A percentile compares a stretch with the other conserved stretches of the same genome.
These are phyloP conservation scores for Carallia pectinifolia DNA, from an alignment of 345 rosid species.

Conservation along the genomic window DNA sequence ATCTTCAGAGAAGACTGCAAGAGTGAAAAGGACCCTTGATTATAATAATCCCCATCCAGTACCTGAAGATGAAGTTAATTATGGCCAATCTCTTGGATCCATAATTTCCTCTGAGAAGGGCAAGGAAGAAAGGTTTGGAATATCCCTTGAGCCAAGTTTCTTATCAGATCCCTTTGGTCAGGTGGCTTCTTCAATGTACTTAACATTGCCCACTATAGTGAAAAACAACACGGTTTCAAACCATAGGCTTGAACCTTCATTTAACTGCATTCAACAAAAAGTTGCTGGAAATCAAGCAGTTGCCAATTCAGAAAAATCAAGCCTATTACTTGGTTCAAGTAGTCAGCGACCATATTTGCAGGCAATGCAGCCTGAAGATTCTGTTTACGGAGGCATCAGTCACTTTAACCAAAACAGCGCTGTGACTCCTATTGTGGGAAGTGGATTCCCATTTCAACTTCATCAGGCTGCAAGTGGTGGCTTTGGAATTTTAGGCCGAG, in stretches of 20 bases:
- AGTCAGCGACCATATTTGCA: slow-evolving; percentile 34
- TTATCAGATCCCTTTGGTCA: slow-evolving; percentile 22
- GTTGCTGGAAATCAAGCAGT: slow-evolving; percentile 20
- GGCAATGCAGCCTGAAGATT: slow-evolving; percentile 30
- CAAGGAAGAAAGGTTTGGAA: slow-evolving; percentile 20
- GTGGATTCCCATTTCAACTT: slow-evolving; percentile 33
- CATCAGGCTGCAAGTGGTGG: slow-evolving; percentile 29
- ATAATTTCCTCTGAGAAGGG: slow-evolving; percentile 16
- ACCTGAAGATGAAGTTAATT: slow-evolving; percentile 13
- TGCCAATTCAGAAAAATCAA: slow-evolving; percentile 20
- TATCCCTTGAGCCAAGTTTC: slow-evolving; percentile 22
- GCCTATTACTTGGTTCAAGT: slow-evolving; percentile 28
- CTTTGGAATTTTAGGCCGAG: slow-evolving; percentile 27
- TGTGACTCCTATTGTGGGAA: slow-evolving; percentile 24
- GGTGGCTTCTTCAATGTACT: slow-evolving; percentile 38
- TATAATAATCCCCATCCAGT: slow-evolving; percentile 9
- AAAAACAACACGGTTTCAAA: slow-evolving; percentile 15
- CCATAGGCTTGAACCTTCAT: slow-evolving; percentile 30
- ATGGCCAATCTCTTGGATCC: slow-evolving; percentile 23
- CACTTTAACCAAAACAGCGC: slow-evolving; percentile 19
- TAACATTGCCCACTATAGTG: slow-evolving; percentile 29
- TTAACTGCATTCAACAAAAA: slow-evolving; percentile 30
- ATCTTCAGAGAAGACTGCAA: slow-evolving; percentile 15
- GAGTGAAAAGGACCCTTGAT: slow-evolving; percentile 26
- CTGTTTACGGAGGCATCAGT: slow-evolving; percentile 17